A percentile compares a stretch with the other conserved stretches of the same genome.
Conservation (phyloP, 129 eudicot species). For the Lactuca saligna region DNA sequence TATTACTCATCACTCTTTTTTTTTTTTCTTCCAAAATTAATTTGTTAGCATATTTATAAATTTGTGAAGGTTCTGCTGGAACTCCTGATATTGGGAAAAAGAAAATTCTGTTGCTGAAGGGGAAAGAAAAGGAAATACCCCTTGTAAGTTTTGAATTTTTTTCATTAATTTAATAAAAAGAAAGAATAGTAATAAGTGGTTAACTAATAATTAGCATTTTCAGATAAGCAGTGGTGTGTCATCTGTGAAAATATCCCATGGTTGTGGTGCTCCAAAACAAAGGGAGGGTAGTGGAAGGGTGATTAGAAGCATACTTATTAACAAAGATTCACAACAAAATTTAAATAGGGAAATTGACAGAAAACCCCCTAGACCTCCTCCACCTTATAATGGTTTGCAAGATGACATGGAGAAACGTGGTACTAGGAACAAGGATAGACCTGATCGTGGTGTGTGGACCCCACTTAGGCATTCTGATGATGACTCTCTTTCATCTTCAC, state of each 20-base stretch:
- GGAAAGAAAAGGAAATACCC: constrained; percentile 77
- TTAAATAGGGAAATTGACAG: constrained; percentile 58
- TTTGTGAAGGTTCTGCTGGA: constrained; percentile 56
- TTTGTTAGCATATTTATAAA: constrained; percentile 1
- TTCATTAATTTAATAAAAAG: background rate
- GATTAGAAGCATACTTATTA: constrained; percentile 75
- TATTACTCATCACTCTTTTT: too few species aligned
- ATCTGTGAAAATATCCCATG: constrained; percentile 39
- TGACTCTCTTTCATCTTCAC: constrained; percentile 51
- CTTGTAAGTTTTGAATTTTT: constrained; percentile 40
- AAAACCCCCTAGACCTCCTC: constrained; percentile 77
- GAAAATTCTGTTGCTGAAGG: constrained; percentile 86
- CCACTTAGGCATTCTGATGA: constrained; percentile 85
- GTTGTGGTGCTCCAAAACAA: constrained; percentile 41
- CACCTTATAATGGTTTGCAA: constrained; percentile 35
- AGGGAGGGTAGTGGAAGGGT: constrained; percentile 75
- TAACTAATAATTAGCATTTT: background rate
- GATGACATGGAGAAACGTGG: constrained; percentile 75
- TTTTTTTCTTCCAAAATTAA: background rate
- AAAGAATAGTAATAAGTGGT: too few species aligned
- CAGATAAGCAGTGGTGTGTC: constrained; percentile 50
- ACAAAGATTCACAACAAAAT: constrained; percentile 56
- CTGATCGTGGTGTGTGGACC: constrained; percentile 98
- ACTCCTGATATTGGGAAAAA: constrained; percentile 58
- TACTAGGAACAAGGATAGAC: constrained; percentile 79